Conservation (phyloP, 495 filamentous ascomycete species). For the Penicillium goetzii region DNA sequence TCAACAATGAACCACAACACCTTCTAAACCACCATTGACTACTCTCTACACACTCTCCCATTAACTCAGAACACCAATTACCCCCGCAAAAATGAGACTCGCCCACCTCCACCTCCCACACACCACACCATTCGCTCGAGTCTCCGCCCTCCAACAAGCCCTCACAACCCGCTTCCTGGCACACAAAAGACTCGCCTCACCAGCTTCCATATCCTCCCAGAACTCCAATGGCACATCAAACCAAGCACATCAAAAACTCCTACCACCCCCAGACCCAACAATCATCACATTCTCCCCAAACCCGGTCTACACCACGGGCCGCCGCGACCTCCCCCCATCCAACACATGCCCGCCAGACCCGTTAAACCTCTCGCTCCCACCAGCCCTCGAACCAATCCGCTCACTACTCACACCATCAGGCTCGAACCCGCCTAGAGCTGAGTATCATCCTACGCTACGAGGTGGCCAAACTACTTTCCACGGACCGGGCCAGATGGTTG, state of each 20-base stretch:
- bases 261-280: constrained; percentile 63
- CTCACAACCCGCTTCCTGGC: constrained; percentile 52
- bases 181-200: constrained; percentile 44
- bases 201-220: constrained; percentile 32
- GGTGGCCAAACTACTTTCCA: constrained; percentile 96
- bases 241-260: constrained; percentile 24
- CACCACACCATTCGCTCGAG: constrained; percentile 53
- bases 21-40: background rate
- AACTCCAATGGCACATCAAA: constrained; percentile 4
- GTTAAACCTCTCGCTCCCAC: constrained; percentile 40
- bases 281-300: constrained; percentile 82
- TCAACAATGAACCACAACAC: constrained; percentile 9
- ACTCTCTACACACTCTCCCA: constrained; percentile 5
- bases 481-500: constrained; percentile 88
- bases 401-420: constrained; percentile 41
- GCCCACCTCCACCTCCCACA: constrained; percentile 72
- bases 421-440: constrained; percentile 50
- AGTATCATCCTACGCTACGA: constrained; percentile 70
- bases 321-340: constrained; percentile 71
- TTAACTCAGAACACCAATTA: background rate
- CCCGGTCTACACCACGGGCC: constrained; percentile 88
- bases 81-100: constrained; percentile 48
- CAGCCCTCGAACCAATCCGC: constrained; percentile 43
- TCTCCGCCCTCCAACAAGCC: constrained; percentile 53
- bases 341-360: constrained; percentile 42